Evolutionary conservation across 2,329 filamentous ascomycete genomes (phyloP).

Genomic region (Proliferodiscus dingleyae): DNA sequence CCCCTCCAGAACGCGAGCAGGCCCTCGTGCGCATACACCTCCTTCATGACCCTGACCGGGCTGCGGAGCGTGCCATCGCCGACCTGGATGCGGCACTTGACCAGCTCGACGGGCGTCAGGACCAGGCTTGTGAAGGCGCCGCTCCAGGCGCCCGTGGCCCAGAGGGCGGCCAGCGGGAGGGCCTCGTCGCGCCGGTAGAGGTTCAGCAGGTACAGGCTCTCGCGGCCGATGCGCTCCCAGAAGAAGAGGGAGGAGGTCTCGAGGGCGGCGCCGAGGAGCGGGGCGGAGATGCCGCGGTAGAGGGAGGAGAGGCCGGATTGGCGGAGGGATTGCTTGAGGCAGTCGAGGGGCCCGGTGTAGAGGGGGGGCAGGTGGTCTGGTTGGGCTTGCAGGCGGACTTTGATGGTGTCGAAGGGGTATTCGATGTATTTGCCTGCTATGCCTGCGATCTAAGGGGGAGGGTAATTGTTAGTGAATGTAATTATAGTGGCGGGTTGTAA

Average conservation of each 20-base stretch:
- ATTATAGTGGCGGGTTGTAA: no score
- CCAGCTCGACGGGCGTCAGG: constrained; percentile 90
- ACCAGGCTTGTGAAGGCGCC: constrained; percentile 87
- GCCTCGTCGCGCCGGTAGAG: constrained; percentile 48
- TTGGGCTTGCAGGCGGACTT: constrained; percentile 95
- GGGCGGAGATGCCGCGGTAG: constrained; percentile 90
- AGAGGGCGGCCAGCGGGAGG: constrained; percentile 69
- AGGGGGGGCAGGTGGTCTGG: no score
- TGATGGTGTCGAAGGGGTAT: constrained; percentile 97
- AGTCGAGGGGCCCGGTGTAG: constrained; percentile 86
- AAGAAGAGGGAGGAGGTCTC: constrained; percentile 93
- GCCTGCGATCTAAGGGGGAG: constrained; percentile 80
- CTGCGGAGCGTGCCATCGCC: constrained; percentile 39
- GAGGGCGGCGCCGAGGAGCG: constrained; percentile 82
- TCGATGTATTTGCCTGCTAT: constrained; percentile 94
- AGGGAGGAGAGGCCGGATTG: constrained; percentile 69
- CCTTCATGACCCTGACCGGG: constrained; percentile 58
- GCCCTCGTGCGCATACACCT: constrained; percentile 79
- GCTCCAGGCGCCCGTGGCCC: constrained; percentile 77
- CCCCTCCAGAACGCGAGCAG: constrained; percentile 90
- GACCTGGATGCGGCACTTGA: constrained; percentile 98
- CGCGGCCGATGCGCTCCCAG: constrained; percentile 73
- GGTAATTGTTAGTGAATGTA: constrained; percentile 10
- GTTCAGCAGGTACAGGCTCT: constrained; percentile 53
- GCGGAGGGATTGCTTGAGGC: constrained; percentile 80